Conservation (phyloP, 495 filamentous ascomycete species). For the Hypoxylon perforatum region DNA sequence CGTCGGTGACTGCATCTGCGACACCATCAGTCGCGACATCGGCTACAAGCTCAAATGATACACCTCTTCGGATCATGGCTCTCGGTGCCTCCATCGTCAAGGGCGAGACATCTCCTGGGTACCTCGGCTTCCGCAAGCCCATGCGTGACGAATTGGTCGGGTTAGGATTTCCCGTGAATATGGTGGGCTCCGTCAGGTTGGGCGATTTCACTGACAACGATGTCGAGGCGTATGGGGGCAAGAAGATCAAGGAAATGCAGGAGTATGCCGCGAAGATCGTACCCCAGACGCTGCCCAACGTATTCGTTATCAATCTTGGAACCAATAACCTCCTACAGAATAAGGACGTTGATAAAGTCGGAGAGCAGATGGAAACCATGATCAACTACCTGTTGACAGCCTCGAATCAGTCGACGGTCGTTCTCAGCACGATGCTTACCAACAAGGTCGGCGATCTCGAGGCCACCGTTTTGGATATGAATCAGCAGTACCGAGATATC, state of each 20-base stretch:
- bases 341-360: slow-evolving; percentile 34
- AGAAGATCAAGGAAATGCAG: slow-evolving; percentile 47
- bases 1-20: neutral
- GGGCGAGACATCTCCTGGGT: slow-evolving; percentile 58
- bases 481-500: slow-evolving; percentile 43
- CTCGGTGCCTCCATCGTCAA: slow-evolving; percentile 68
- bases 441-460: slow-evolving; percentile 44
- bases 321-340: slow-evolving; percentile 49
- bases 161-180: slow-evolving; percentile 41
- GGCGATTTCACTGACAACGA: slow-evolving; percentile 49
- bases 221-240: slow-evolving; percentile 48
- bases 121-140: slow-evolving; percentile 64
- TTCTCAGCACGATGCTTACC: slow-evolving; percentile 37
- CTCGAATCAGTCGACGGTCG: slow-evolving; percentile 35
- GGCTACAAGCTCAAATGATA: slow-evolving; percentile 1
- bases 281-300: slow-evolving; percentile 45
- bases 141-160: slow-evolving; percentile 48
- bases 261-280: slow-evolving; percentile 34
- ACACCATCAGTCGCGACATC: slow-evolving; percentile 12
- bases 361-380: slow-evolving; percentile 32
- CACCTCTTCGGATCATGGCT: slow-evolving; percentile 61
- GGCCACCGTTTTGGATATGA: slow-evolving; percentile 43
- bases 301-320: slow-evolving; percentile 50
- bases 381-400: slow-evolving; percentile 31
- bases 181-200: slow-evolving; percentile 47